These are phyloP conservation scores for Onygenales sp. DNA, from an alignment of 2,329 filamentous ascomycete species.

Conservation along the genomic window DNA sequence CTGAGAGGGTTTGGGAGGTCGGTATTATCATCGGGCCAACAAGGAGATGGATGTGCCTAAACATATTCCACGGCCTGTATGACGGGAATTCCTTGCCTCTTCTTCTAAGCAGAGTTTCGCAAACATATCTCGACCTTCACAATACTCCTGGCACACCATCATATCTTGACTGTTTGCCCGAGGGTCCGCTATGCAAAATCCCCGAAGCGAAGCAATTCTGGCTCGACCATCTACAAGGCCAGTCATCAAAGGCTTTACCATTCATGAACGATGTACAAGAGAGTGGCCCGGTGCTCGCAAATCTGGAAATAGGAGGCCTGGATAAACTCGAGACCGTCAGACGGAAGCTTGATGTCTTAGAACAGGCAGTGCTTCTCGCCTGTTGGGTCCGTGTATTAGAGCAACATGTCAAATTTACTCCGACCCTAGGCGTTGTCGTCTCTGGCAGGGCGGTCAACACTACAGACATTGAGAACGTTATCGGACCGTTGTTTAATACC, in stretches of 20 bases:
- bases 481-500: conserved; percentile 87
- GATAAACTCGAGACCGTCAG: conserved; percentile 43
- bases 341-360: conserved; percentile 56
- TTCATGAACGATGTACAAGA: conserved; percentile 13
- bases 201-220: conserved; percentile 57
- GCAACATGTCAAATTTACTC: conserved; percentile 36
- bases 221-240: conserved; percentile 44
- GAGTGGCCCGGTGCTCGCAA: conserved; percentile 12
- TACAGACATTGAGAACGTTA: conserved; percentile 53
- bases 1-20: conserved; percentile 23
- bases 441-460: conserved; percentile 68
- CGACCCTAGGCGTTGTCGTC: conserved; percentile 62
- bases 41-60: conserved; percentile 44
- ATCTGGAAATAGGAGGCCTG: conserved; percentile 24
- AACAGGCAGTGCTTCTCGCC: conserved; percentile 70
- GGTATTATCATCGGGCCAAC: conserved; percentile 19
- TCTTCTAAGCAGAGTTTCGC: conserved; percentile 51
- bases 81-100: conserved; percentile 70
- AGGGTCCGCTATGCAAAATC: conserved; percentile 54
- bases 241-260: conserved; percentile 21
- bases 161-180: conserved; percentile 58
- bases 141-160: conserved; percentile 33
- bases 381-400: conserved; percentile 60
- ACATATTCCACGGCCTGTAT: conserved; percentile 80
- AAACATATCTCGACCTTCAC: conserved; percentile 37